phyloP scores from a whole-genome alignment of 2,329 filamentous ascomycete genomes.

The Calonectria montana region DNA sequence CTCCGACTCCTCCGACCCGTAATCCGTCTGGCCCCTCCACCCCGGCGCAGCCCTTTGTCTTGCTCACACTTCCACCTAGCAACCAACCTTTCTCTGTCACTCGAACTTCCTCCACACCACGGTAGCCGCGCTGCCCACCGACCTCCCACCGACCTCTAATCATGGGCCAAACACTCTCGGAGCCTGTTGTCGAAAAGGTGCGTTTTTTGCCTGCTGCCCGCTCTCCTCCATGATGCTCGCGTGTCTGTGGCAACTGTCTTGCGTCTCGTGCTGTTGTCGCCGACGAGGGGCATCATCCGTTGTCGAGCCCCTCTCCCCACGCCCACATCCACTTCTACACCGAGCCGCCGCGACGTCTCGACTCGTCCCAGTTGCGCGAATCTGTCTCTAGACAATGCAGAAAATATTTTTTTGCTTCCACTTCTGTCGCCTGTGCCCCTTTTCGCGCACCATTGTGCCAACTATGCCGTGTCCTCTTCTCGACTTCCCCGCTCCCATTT shows the following conservation, averaged over 20 bases:
- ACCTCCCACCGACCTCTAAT: constrained; percentile 37
- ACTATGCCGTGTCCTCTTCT: constrained; percentile 7
- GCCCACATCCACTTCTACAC: constrained; percentile 13
- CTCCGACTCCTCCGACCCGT: constrained; percentile 27
- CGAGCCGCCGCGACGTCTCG: constrained; percentile 16
- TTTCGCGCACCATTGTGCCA: not conserved
- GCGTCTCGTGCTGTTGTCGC: constrained; percentile 27
- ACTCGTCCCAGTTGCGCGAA: constrained; percentile 14
- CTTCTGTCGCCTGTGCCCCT: not conserved
- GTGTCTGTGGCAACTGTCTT: constrained; percentile 9
- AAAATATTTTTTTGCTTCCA: not conserved
- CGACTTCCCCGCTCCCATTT: constrained; percentile 24
- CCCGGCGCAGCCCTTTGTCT: constrained; percentile 27
- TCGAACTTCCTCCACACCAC: constrained; percentile 30
- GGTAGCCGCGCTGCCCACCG: constrained; percentile 42
- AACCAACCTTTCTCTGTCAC: constrained; percentile 29
- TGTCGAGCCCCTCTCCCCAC: constrained; percentile 39
- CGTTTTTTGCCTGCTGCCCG: not conserved
- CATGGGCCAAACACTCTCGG: constrained; percentile 99
- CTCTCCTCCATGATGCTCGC: constrained; percentile 5
- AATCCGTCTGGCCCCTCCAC: constrained; percentile 23
- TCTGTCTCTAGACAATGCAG: constrained; percentile 20
- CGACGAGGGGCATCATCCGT: constrained; percentile 37
- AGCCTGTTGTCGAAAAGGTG: constrained; percentile 99
- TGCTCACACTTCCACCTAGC: constrained; percentile 21